These are phyloP conservation scores for Quercus parvula DNA, from an alignment of 306 rosid genomes.

Conservation along the genomic window DNA sequence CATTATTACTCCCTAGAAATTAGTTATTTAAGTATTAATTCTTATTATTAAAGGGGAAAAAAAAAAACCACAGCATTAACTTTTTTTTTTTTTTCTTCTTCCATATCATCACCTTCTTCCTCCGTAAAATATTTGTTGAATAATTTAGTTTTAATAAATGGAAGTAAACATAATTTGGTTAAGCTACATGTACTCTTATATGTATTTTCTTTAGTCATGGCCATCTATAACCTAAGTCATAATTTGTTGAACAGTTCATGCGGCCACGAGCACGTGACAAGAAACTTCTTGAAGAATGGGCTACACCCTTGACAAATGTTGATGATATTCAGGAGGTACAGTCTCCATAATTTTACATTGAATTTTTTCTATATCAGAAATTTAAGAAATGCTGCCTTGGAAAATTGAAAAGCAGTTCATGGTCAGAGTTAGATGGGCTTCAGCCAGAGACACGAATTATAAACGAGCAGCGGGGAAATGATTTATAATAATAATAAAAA, in stretches of 20 bases:
- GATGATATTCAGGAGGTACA: constrained; percentile 87
- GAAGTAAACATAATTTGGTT: background rate
- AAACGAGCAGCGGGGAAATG: constrained; percentile 61
- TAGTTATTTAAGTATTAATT: too few species aligned
- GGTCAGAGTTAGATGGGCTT: constrained; percentile 96
- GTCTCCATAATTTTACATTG: constrained; percentile 14
- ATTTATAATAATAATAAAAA: too few species aligned
- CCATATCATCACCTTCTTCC: too few species aligned
- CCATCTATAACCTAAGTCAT: background rate
- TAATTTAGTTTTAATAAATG: background rate
- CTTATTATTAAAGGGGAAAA: too few species aligned
- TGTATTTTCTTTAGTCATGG: background rate
- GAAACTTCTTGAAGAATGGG: constrained; percentile 94
- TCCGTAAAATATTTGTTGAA: background rate
- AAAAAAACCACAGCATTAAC: too few species aligned
- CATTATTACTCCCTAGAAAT: too few species aligned
- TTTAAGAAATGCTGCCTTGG: constrained; percentile 78
- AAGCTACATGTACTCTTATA: background rate
- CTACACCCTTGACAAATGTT: constrained; percentile 55
- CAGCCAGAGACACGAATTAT: constrained; percentile 89
- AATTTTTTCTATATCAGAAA: constrained; percentile 51
- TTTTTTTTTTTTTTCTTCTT: too few species aligned
- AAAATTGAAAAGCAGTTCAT: constrained; percentile 86
- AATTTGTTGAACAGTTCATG: constrained; percentile 63
- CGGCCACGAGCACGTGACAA: constrained; percentile 90